These are phyloP conservation scores for Saccharomyces hybrid DNA, from an alignment of 1,139 yeast species.

Conservation along the genomic window DNA sequence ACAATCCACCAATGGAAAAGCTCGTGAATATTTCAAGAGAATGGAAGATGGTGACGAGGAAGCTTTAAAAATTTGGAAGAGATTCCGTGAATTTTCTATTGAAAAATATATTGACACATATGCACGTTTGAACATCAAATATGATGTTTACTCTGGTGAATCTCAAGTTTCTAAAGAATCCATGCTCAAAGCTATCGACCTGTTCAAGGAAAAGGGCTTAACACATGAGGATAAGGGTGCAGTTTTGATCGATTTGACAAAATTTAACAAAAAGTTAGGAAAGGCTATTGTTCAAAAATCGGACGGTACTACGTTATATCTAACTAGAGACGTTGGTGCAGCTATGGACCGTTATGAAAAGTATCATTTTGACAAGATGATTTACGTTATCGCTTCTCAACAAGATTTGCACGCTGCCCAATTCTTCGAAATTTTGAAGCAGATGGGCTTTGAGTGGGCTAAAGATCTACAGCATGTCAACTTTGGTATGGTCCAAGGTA, in stretches of 20 bases:
- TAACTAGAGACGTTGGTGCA: slow-evolving; percentile 97
- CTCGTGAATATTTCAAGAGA: slow-evolving; percentile 77
- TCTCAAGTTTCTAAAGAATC: slow-evolving; percentile 77
- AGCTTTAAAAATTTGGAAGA: slow-evolving; percentile 74
- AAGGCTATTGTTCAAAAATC: slow-evolving; percentile 90
- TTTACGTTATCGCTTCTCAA: slow-evolving; percentile 91
- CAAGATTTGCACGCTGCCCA: slow-evolving; percentile 94
- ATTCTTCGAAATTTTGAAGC: slow-evolving; percentile 89
- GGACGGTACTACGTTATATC: slow-evolving; percentile 90
- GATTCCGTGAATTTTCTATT: slow-evolving; percentile 85
- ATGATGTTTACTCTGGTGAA: slow-evolving; percentile 90
- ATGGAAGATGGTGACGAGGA: slow-evolving; percentile 93
- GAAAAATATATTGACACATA: slow-evolving; percentile 80
- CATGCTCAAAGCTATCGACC: slow-evolving; percentile 60
- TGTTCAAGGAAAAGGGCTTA: slow-evolving; percentile 61
- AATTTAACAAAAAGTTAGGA: slow-evolving; percentile 86
- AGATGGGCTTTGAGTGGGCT: slow-evolving; percentile 90
- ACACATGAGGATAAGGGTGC: slow-evolving; percentile 91
- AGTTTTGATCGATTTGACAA: slow-evolving; percentile 73
- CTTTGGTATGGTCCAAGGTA: slow-evolving; percentile 97
- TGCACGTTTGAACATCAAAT: slow-evolving; percentile 82
- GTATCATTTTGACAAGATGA: slow-evolving; percentile 89
- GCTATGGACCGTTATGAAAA: slow-evolving; percentile 84
- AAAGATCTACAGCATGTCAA: slow-evolving; percentile 70
- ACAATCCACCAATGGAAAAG: slow-evolving; percentile 62